Conservation (phyloP, 192 early-diverging fungal species). For the Coemansia sp. region DNA sequence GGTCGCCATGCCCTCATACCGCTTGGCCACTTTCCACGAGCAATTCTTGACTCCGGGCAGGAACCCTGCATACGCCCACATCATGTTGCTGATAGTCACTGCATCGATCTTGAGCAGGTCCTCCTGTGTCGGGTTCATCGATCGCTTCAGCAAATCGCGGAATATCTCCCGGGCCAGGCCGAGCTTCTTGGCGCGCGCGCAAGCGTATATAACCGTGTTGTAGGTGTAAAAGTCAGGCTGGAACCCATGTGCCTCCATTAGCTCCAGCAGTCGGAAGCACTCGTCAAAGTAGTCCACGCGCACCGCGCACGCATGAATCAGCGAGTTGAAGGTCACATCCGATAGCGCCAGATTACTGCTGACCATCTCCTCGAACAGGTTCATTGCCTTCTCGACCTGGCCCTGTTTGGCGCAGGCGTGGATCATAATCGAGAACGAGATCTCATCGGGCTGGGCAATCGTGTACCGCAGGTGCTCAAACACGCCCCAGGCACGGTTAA, state of each 20-base stretch:
- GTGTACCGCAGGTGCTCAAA: constrained; percentile 85
- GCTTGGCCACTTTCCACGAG: constrained; percentile 33
- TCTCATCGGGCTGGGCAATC: constrained; percentile 71
- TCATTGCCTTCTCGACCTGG: constrained; percentile 86
- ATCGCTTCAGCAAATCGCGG: constrained; percentile 54
- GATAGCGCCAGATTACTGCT: constrained; percentile 65
- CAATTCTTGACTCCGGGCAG: constrained; percentile 32
- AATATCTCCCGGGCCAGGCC: constrained; percentile 62
- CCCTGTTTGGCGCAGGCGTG: constrained; percentile 79
- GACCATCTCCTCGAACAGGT: constrained; percentile 87
- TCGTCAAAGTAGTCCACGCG: constrained; percentile 81
- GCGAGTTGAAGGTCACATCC: constrained; percentile 79
- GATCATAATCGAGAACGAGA: constrained; percentile 85
- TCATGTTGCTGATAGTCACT: constrained; percentile 63
- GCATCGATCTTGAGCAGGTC: constrained; percentile 56
- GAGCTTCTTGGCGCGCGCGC: constrained; percentile 71
- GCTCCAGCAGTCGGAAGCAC: constrained; percentile 70
- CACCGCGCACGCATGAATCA: constrained; percentile 79
- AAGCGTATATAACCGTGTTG: constrained; percentile 75
- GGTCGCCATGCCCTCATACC: constrained; percentile 25
- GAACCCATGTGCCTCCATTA: constrained; percentile 84
- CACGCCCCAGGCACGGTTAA: constrained; percentile 79
- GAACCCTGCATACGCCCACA: constrained; percentile 63
- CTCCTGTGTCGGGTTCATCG: constrained; percentile 28
- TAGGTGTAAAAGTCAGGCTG: constrained; percentile 73